Base-by-base conservation (phyloP, 2,329 filamentous ascomycete genomes). In the Fusarium udum region DNA sequence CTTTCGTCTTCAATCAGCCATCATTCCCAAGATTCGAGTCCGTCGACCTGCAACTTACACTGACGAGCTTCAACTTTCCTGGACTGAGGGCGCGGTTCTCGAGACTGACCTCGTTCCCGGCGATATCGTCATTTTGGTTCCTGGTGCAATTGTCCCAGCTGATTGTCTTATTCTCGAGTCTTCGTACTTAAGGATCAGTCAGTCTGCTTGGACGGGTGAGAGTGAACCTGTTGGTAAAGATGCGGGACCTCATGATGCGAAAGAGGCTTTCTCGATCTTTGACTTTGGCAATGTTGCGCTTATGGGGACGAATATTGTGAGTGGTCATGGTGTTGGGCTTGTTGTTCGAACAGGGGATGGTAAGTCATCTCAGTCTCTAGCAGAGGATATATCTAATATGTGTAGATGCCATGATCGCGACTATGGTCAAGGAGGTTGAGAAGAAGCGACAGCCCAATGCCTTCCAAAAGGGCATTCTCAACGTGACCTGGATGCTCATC, bases 201-300 rank as follows among this genome's bases (percentile, higher is more conserved):
- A 61, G 3, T 61, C 59, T 36, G 59, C 59, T 14, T 61, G 59
- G 59, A 61, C 59, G 1, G 59, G 59, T 11, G 59, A 61, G 40
- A 61, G 59, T 26, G 59, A 61, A 9, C 48, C 59, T 14, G 59
- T 61, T 4, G 31, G 13, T 13, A 61, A 61, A 16, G 49, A 61
- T 3, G 49, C 49, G 11, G 37, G 37, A 3, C 37, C 49, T 6
- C 28, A 26, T 31, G 49, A 43, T 26, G n/a, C 28, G 15, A 61
- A 61, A 1, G 59, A 57, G 2, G 49, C 59, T 1, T 42, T 61
- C 15, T 61, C 59, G 4, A 57, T 61, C 12, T 61, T 61, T 24
- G 59, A 61, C 22, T 61, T 28, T 24, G 26, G 49, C 0, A 61
- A 61, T 13, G 31, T 61, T 22, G 49, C 59, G 3, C 31, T 61